Conservation (phyloP, 2,329 filamentous ascomycete species). For the Scedosporium apiospermum region DNA sequence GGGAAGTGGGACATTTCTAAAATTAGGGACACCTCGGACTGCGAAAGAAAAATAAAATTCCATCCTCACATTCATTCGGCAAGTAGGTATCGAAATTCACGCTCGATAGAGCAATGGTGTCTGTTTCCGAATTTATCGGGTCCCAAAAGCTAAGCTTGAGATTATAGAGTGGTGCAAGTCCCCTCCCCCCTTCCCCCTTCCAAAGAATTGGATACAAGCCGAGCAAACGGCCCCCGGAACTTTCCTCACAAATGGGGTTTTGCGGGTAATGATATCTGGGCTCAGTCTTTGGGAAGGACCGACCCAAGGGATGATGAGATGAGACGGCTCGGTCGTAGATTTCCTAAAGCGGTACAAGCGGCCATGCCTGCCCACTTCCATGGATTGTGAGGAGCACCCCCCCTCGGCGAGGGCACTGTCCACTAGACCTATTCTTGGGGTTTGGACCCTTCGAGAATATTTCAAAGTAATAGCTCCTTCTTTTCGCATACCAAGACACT, state of each 20-base stretch:
- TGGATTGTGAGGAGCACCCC: too few species aligned
- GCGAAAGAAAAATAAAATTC: neutral
- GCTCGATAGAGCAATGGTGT: too few species aligned
- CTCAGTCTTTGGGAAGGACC: neutral
- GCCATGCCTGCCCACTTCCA: neutral
- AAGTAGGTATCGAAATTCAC: too few species aligned
- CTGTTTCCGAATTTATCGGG: too few species aligned
- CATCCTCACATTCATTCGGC: neutral
- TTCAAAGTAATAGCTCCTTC: neutral
- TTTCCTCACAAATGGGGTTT: neutral
- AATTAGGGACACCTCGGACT: neutral
- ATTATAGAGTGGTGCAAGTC: too few species aligned
- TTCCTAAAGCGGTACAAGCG: neutral
- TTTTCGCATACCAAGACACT: neutral
- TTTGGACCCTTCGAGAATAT: neutral
- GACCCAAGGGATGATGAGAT: neutral
- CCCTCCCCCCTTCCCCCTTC: too few species aligned
- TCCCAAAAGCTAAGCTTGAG: too few species aligned
- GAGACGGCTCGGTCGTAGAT: slow-evolving; percentile 5
- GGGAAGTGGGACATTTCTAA: neutral
- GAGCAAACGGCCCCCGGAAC: neutral
- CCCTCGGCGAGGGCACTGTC: too few species aligned
- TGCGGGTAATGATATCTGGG: neutral
- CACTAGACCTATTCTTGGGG: neutral
- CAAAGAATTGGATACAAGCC: too few species aligned